These are phyloP conservation scores for Handroanthus guayacan DNA, from an alignment of 257 asterid genomes.

Conservation along the genomic window DNA sequence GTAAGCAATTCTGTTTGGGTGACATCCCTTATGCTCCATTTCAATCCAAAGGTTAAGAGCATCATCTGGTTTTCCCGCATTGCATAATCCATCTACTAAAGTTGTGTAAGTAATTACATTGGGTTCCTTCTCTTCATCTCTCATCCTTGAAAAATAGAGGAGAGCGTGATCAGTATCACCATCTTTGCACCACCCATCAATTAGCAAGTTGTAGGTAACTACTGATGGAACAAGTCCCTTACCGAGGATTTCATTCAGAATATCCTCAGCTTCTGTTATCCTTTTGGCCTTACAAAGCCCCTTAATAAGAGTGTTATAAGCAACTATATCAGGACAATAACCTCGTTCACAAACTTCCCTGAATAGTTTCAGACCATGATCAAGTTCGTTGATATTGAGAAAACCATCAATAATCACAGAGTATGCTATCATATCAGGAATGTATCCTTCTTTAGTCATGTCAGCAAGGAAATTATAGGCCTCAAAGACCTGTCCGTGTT, in stretches of 20 bases:
- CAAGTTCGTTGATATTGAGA: constrained; percentile 58
- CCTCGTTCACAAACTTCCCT: constrained; percentile 67
- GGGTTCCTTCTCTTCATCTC: constrained; percentile 61
- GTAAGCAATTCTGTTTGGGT: constrained; percentile 72
- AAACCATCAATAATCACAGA: constrained; percentile 77
- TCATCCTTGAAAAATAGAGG: constrained; percentile 60
- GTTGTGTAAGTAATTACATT: constrained; percentile 81
- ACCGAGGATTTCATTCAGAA: constrained; percentile 63
- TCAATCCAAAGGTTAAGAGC: constrained; percentile 67
- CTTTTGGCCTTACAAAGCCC: constrained; percentile 75
- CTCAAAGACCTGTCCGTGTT: constrained; percentile 61
- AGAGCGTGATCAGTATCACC: constrained; percentile 66
- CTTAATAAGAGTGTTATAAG: constrained; percentile 73
- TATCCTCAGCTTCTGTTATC: constrained; percentile 63
- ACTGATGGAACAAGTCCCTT: constrained; percentile 87
- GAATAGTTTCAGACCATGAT: constrained; percentile 67
- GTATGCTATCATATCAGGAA: constrained; percentile 78
- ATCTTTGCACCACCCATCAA: constrained; percentile 84
- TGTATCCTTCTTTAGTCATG: constrained; percentile 71
- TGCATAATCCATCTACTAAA: constrained; percentile 84
- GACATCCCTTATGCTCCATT: constrained; percentile 68
- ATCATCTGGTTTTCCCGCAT: constrained; percentile 63
- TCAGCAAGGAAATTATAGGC: constrained; percentile 72
- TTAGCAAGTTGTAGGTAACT: constrained; percentile 82
- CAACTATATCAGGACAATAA: constrained; percentile 78